These are phyloP conservation scores for Lathyrus oleraceus DNA, from an alignment of 306 rosid species.

Conservation along the genomic window DNA sequence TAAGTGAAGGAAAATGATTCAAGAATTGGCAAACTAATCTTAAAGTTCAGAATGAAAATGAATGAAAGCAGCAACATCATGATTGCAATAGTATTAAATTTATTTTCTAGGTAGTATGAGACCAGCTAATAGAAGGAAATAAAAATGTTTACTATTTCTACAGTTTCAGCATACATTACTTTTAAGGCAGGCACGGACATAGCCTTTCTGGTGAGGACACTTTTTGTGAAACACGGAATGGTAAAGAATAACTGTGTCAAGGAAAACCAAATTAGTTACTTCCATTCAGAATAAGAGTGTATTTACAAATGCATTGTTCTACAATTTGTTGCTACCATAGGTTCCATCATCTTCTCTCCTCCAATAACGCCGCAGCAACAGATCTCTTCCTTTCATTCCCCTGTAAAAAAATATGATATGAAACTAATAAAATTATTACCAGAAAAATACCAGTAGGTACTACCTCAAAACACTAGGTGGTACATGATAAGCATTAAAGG, in stretches of 20 bases:
- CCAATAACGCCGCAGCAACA: conserved; percentile 91
- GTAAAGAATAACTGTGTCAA: conserved; percentile 78
- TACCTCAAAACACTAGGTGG: conserved; percentile 29
- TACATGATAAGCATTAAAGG: conserved; percentile 42
- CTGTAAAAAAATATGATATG: conserved; percentile 49
- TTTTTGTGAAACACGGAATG: conserved; percentile 90
- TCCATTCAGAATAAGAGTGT: conserved; percentile 24
- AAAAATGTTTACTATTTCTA: conserved; percentile 28
- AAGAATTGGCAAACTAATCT: conserved; percentile 16
- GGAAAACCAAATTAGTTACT: conserved; percentile 45
- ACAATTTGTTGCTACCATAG: conserved; percentile 65
- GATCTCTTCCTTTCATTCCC: conserved; percentile 92
- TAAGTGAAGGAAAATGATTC: conserved; percentile 27
- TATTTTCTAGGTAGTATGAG: conserved; percentile 19
- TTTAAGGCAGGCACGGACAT: conserved; percentile 96
- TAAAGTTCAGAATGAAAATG: conserved; percentile 29
- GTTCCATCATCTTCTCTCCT: conserved; percentile 99
- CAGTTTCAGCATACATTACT: conserved; percentile 80
- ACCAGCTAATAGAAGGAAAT: conserved; percentile 29
- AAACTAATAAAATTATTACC: conserved; percentile 6
- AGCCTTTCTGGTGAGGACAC: conserved; percentile 76
- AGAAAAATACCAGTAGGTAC: conserved; percentile 15
- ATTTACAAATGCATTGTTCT: conserved; percentile 2
- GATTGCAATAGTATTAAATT: conserved; percentile 24
- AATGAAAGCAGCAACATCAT: conserved; percentile 27